Evolutionary conservation across 106 monocot genomes (phyloP).

Genomic region (Triglochin maritima): DNA sequence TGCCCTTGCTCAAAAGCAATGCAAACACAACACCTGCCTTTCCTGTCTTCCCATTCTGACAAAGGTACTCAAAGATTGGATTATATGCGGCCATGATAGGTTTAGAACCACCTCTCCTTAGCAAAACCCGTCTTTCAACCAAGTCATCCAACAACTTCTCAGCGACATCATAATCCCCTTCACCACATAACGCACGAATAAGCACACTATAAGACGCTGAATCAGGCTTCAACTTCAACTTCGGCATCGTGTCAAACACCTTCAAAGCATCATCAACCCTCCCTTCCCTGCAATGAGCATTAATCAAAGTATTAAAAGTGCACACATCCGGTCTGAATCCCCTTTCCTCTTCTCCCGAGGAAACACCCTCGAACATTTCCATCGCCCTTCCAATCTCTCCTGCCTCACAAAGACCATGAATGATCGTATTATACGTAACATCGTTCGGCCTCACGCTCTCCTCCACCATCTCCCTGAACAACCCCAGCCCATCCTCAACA

Average conservation of each 20-base stretch:
- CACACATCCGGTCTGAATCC: constrained; percentile 70
- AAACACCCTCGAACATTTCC: constrained; percentile 28
- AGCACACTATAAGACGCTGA: constrained; percentile 74
- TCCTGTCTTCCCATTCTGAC: constrained; percentile 42
- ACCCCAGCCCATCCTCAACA: constrained; percentile 34
- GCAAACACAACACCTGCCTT: constrained; percentile 57
- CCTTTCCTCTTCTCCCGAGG: neutral
- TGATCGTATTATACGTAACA: constrained; percentile 70
- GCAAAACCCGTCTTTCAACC: constrained; percentile 48
- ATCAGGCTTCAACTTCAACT: constrained; percentile 52
- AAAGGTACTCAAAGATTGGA: constrained; percentile 54
- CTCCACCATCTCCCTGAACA: constrained; percentile 44
- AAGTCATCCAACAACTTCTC: constrained; percentile 68
- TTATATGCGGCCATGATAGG: constrained; percentile 80
- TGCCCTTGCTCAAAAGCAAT: constrained; percentile 44
- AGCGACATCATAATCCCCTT: constrained; percentile 32
- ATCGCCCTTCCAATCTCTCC: constrained; percentile 57
- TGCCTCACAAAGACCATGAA: constrained; percentile 71
- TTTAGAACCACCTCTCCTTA: constrained; percentile 32
- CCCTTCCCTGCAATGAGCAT: constrained; percentile 34
- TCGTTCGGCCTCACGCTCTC: constrained; percentile 45
- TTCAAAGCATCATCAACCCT: constrained; percentile 47
- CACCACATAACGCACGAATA: constrained; percentile 45
- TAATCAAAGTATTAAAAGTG: constrained; percentile 79
- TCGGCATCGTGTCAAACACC: constrained; percentile 52